Evolutionary conservation across 768 basidiomycete genomes (phyloP), one percentile per base, ranked within the genome.

Genomic region (Russula abietina): DNA sequence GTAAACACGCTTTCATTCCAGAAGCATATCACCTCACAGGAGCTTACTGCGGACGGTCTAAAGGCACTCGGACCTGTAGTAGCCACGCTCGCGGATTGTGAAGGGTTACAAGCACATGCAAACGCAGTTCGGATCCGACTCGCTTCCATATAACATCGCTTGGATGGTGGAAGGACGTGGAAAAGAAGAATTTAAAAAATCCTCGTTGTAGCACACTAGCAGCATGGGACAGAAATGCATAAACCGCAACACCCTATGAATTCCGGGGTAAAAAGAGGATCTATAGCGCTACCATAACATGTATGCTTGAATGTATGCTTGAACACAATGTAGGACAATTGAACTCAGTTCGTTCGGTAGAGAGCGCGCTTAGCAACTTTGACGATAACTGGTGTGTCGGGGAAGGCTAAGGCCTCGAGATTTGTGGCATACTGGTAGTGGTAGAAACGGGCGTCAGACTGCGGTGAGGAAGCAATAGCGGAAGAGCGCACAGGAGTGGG

Each of bases 1-100:
- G 97, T 99, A 68, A 98, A 96, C 77, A 98, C 96, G 0, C 78
- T 83, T 10, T 94, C 93, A 1, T 99, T 98, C 88, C 95, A 98
- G 73, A 99, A 99, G 75, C 90, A 98, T 73, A 98, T 98, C 69
- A 99, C 97, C 16, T 94, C 93, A 6, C 97, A 98, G 73, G 90
- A 97, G 72, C 83, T 98, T 26, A 89, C 93, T 11, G 73, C 78
- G 19, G 83, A 80, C 7, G 97, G 97, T 17, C 78, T 99, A 59
- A 78, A 79, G 68, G 76, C 68, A 14, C 79, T 99, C 36, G 97
- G 97, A 4, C 97, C 97, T 12, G 77, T 88, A 14, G 96, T 98
- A 6, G 88, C 82, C 22, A 91, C 87, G 3, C 75, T 99, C 36
- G 97, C 97, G 1, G 94, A 97, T 68, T 91, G 94, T 70, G 97